Evolutionary conservation across 371 early-diverging fungal genomes (phyloP), one percentile per base, ranked within the genome.

Genomic region (Ordospora pajunii): DNA sequence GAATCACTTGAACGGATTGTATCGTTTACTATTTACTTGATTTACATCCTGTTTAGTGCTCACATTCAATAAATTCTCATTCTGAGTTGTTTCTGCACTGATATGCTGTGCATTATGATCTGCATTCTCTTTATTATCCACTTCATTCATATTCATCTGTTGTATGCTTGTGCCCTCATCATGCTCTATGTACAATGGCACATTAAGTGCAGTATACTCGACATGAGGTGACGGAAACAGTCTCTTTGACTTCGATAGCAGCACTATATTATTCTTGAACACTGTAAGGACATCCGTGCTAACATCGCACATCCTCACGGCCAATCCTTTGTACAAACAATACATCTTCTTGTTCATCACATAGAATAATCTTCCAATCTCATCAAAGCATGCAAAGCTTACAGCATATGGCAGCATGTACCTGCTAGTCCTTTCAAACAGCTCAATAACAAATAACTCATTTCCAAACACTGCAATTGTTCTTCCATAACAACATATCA

Each of bases 221-320:
- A 72, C 50, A 50, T 44, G 37, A 11, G 73, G 73, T 46, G 44
- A 25, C 19, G 73, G 73, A 23, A 72, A 40, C 11, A 72, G 32
- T 19, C 22, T 64, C 2, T 32, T n/a, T 2, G 32, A 23, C 1
- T 8, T 2, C 5, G 50, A 23, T 48, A 72, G 11, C 12, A 21
- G 48, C n/a, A 72, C 51, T 0, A 72, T 37, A 6, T 43, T 72
- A n/a, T 50, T 43, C 42, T 42, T 53, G 25, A 64, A 19, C 27
- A 64, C 65, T 21, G 73, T 25, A 11, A 72, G 22, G 0, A 63
- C 63, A 32, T 50, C 40, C 21, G 25, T 48, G 4, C 21, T 27
- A n/a, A 42, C 48, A 27, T 72, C 23, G 4, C 25, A 64, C 19
- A 64, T 37, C 12, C 17, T 45, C 2, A 43, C 40, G 2, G 50